Percentiles rank a stretch among this genome's conserved stretches.
Evolutionary conservation across 2,329 filamentous ascomycete genomes (phyloP).

Genomic region (Colletotrichum orchidophilum): DNA sequence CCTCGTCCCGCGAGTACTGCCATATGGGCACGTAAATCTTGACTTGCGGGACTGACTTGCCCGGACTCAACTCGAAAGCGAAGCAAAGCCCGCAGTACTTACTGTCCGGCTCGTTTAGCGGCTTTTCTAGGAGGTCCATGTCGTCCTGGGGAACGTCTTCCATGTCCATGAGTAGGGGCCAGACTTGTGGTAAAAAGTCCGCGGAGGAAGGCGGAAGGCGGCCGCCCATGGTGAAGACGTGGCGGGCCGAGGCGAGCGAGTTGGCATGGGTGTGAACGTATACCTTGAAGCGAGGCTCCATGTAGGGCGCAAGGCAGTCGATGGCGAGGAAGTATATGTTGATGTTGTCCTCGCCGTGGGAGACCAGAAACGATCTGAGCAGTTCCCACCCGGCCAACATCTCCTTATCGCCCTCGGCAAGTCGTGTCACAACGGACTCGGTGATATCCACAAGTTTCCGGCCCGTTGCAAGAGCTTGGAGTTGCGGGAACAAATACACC

Average conservation of each 20-base stretch:
- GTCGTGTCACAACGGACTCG: background rate
- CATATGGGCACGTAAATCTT: conserved; percentile 38
- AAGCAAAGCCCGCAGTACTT: conserved; percentile 8
- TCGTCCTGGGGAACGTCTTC: background rate
- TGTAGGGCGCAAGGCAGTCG: conserved; percentile 19
- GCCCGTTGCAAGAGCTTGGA: conserved; percentile 14
- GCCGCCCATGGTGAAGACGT: background rate
- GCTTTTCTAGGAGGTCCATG: background rate
- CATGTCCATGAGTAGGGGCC: conserved; percentile 4
- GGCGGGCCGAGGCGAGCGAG: background rate
- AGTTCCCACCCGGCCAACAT: background rate
- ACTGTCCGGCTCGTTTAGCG: background rate
- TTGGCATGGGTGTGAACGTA: background rate
- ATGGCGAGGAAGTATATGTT: conserved; percentile 8
- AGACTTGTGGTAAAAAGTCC: background rate
- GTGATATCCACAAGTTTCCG: background rate
- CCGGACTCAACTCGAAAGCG: conserved; percentile 34
- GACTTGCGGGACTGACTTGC: conserved; percentile 31
- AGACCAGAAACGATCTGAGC: background rate
- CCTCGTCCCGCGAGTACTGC: conserved; percentile 27
- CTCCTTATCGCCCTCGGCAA: background rate
- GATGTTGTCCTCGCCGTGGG: background rate
- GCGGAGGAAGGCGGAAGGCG: background rate
- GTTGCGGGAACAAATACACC: conserved; percentile 21
- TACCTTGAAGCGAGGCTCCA: background rate